Conservation (phyloP, 2,329 filamentous ascomycete species). For the Microcyclosporella mali region DNA sequence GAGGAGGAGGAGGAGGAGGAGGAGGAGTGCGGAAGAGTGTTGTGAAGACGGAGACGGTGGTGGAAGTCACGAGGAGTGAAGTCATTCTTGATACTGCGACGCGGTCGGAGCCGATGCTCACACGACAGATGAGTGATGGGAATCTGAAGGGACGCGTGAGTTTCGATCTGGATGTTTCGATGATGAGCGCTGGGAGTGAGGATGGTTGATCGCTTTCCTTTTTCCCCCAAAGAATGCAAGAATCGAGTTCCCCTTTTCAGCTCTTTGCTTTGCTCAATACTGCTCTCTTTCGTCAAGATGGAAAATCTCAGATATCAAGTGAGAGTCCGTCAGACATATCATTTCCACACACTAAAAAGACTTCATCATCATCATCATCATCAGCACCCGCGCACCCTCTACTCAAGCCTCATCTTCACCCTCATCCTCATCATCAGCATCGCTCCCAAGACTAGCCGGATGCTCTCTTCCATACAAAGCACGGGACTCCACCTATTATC, state of each 20-base stretch:
- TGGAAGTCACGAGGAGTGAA: slow-evolving; percentile 5
- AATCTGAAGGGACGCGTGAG: background rate
- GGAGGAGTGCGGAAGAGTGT: too few relatives aligned
- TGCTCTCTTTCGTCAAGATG: too few relatives aligned
- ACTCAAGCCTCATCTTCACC: background rate
- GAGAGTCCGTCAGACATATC: too few relatives aligned
- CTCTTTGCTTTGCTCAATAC: too few relatives aligned
- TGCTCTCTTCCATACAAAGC: slow-evolving; percentile 9
- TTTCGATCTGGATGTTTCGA: background rate
- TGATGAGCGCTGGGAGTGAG: background rate
- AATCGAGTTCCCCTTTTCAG: too few relatives aligned
- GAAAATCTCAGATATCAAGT: too few relatives aligned
- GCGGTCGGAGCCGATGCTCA: background rate
- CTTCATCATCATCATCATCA: too few relatives aligned
- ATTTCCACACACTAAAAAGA: too few relatives aligned
- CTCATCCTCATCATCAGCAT: slow-evolving; percentile 16
- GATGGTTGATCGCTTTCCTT: background rate
- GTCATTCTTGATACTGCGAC: background rate
- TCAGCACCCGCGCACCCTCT: too few relatives aligned
- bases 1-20: background rate
- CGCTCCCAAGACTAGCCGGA: slow-evolving; percentile 9
- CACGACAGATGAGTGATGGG: background rate
- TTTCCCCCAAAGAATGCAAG: background rate
- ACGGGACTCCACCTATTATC: slow-evolving; percentile 1
- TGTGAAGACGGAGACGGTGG: slow-evolving; percentile 10